Base-by-base conservation (phyloP, 371 early-diverging fungal species). In the Mucor piriformis region DNA sequence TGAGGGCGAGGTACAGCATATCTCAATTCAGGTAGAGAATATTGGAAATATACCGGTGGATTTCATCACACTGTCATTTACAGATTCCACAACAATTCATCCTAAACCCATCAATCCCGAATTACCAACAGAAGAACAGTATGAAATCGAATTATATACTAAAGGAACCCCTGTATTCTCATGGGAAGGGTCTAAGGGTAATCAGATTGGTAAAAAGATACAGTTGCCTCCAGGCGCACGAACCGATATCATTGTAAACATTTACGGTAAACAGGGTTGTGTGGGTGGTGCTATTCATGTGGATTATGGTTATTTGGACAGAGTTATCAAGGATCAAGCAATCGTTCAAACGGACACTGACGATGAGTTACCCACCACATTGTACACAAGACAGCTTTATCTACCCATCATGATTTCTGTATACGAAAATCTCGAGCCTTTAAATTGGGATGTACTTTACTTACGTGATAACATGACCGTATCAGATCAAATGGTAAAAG, bases 1-100 rank as follows among this genome's bases (percentile, higher is more conserved):
- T 70, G 92, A 92, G 60, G 93, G 92, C 32, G 93, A 93, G 73
- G 75, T 78, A 86, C 85, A 86, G 12, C 74, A 79, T n/a, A 79
- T 91, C 33, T 65, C 79, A 0, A 71, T 92, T 24, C 83, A 78
- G 18, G 57, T 93, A 18, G 88, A 89, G 61, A 93, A 92, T 61
- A 88, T 91, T 59, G 91, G 92, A 13, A 75, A 77, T 15, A 83
- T 82, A 32, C 84, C 86, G 25, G 85, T 92, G 25, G 87, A 92
- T 64, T 89, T 88, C 69, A 64, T 92, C 8, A 84, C 84, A 0
- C 59, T 92, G 40, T 82, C 85, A 0, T 88, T 93, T 65, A 74
- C 83, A 2, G 92, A 92, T 48, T 84, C 85, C 7, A 83, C 86
- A 1, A 77, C 75, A 23, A 74, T 64, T 10, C 63, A 81, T 48